These are phyloP conservation scores for Neofusicoccum laricinum DNA, from an alignment of 2,329 filamentous ascomycete genomes.

Conservation along the genomic window DNA sequence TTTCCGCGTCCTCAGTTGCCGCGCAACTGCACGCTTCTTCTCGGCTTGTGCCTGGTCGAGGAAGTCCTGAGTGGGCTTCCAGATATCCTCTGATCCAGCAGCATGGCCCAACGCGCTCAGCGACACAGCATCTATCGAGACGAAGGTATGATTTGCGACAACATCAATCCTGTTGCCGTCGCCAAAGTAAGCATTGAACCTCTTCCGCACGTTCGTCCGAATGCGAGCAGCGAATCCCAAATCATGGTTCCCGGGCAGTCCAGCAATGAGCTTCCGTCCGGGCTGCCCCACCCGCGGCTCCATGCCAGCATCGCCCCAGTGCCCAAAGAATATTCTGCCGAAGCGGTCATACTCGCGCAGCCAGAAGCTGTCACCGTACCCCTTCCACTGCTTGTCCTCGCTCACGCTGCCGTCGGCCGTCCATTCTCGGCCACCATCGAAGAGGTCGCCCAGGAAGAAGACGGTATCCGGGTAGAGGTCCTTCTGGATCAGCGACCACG, in stretches of 20 bases:
- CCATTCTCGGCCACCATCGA: conserved; percentile 96
- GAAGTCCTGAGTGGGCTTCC: conserved; percentile 73
- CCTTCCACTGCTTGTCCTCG: conserved; percentile 66
- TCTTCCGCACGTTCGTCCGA: conserved; percentile 72
- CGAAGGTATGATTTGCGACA: conserved; percentile 91
- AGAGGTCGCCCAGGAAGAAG: conserved; percentile 89
- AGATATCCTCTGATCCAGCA: conserved; percentile 60
- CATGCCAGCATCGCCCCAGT: conserved; percentile 60
- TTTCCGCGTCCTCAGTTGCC: conserved; percentile 65
- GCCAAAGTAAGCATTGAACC: conserved; percentile 87
- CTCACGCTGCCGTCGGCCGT: conserved; percentile 56
- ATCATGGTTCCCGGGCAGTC: conserved; percentile 92
- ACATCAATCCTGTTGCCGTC: conserved; percentile 88
- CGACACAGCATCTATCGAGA: conserved; percentile 86
- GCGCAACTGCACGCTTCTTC: conserved; percentile 66
- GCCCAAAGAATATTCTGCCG: conserved; percentile 75
- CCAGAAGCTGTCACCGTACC: conserved; percentile 83
- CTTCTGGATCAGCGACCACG: conserved; percentile 74
- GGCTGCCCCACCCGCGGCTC: conserved; percentile 58
- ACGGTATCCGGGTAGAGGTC: conserved; percentile 79
- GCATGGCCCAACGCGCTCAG: conserved; percentile 68
- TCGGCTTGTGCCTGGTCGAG: conserved; percentile 62
- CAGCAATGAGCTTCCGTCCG: conserved; percentile 76
- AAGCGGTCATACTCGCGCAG: conserved; percentile 82
- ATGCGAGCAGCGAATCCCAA: conserved; percentile 86